Evolutionary conservation across 2,329 filamentous ascomycete species (phyloP), one percentile per base, ranked within the genome.

Genomic region (Paecilomyces formosus): DNA sequence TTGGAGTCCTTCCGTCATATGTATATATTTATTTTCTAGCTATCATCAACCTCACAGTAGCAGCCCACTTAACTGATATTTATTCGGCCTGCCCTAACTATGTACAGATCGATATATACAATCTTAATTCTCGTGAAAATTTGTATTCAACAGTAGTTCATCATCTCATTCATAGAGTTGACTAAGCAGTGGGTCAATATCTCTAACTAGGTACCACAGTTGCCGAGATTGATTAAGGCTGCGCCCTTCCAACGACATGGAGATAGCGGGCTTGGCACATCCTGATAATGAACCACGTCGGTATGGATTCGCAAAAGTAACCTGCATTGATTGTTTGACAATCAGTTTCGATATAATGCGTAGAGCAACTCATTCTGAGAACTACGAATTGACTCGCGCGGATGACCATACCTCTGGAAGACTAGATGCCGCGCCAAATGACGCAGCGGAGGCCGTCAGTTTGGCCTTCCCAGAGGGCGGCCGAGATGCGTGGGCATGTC

Each of bases 401-500:
- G 33, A 13, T n/a, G 33, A n/a, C n/a, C 12, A 39, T 39, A 39
- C 4, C 33, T 5, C 33, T 1, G 33, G 13, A 13, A n/a, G 33
- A 39, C 11, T 39, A 39, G 33, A 39, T 39, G n/a, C 33, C 2
- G 12, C 33, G 12, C 33, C 33, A 39, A 4, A 39, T 4, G 12
- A 39, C n/a, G 33, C 11, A 39, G 33, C 33, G 3, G 33, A 39
- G 33, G 33, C 12, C 4, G 33, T 39, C n/a, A 39, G 33, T n/a
- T 39, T 39, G 11, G 33, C 33, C n/a, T 39, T 39, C 54, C 70
- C 71, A 2, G 71, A 72, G 31, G 68, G 69, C 7, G 70, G 72
- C 12, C 60, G 65, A 3, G 65, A 71, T 13, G 72, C 70, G 54
- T 75, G 71, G 70, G 64, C 63, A 5, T 72, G 71, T 31, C 58